Evolutionary conservation across 192 early-diverging fungal genomes (phyloP).

Genomic region (Backusella tuberculispora): DNA sequence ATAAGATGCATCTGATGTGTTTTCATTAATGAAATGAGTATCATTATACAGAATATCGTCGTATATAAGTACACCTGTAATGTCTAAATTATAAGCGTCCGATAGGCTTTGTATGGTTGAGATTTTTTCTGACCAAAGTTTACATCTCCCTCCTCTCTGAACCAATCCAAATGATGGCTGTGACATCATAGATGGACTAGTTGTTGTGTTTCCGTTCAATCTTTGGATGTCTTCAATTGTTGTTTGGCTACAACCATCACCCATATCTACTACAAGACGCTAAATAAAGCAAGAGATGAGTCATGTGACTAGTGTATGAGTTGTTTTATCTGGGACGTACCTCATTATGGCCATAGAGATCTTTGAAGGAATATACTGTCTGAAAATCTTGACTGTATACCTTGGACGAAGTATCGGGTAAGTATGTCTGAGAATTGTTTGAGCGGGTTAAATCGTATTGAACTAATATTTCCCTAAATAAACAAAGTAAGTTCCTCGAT

Average conservation of each 20-base stretch:
- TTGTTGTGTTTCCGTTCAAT: slow-evolving; percentile 17
- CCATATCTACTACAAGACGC: slow-evolving; percentile 34
- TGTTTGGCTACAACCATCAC: slow-evolving; percentile 30
- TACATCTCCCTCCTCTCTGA: slow-evolving; percentile 25
- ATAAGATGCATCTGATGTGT: not conserved
- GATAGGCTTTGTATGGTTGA: slow-evolving; percentile 24
- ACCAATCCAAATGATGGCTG: slow-evolving; percentile 34
- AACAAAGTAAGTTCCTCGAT: not conserved
- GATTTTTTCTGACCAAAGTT: slow-evolving; percentile 33
- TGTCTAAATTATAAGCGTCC: not conserved
- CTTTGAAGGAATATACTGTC: slow-evolving; percentile 26
- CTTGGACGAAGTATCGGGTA: slow-evolving; percentile 19
- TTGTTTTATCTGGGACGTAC: not conserved
- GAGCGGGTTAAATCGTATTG: slow-evolving; percentile 7
- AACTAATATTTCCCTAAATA: slow-evolving; percentile 15
- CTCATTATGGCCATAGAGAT: slow-evolving; percentile 29
- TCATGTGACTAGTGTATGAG: not conserved
- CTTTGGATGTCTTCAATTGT: slow-evolving; percentile 14
- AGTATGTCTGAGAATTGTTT: slow-evolving; percentile 6
- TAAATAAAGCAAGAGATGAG: not conserved
- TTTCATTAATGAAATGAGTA: not conserved
- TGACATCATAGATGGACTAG: slow-evolving; percentile 13
- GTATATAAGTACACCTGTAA: slow-evolving; percentile 31
- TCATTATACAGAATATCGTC: slow-evolving; percentile 29
- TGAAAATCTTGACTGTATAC: slow-evolving; percentile 32